Evolutionary conservation across 306 rosid species (phyloP), one percentile per base, ranked within the genome.

Genomic region (Vigna hirtella): DNA sequence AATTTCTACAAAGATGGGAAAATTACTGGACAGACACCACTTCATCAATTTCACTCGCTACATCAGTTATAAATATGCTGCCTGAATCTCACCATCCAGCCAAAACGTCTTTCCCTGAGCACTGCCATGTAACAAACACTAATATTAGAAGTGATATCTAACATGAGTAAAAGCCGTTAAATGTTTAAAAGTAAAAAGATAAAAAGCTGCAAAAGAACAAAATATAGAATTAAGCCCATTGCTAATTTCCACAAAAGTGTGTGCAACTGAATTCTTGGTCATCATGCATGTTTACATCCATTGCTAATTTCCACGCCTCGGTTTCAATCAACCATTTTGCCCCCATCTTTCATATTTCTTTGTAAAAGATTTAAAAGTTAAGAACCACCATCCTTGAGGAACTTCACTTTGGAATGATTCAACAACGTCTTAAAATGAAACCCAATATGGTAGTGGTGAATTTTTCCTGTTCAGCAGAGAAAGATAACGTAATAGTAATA

Each of bases 1-100:
- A 49, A 63, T 15, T 71, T 71, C 58, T 58, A 28, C 36, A 78
- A 18, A 9, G 64, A 59, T 18, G 24, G 47, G 16, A 59, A 49
- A 36, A 83, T 67, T 65, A 76, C 76, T 66, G 45, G 55, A 12
- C 16, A 38, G 80, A 67, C 28, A 51, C 13, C 20, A 24, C 15
- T n/a, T 66, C 2, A 81, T 76, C 77, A 11, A 58, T 32, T 79
- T 20, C 22, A 81, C 34, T 78, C 15, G 83, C 88, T 76, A 90
- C 91, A 55, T 90, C 86, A 15, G 90, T 91, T 69, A 90, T 80
- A 75, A 94, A 89, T 72, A 92, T 81, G 87, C 94, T 90, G 68
- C 96, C 96, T 0, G 96, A 88, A 80, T 92, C 98, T 48, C 93
- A 90, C 97, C 97, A 94, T 80, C 98, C 97, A 52, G 96, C 96